These are phyloP conservation scores for Cytospora piceicola DNA, from an alignment of 2,329 filamentous ascomycete species.

Conservation along the genomic window DNA sequence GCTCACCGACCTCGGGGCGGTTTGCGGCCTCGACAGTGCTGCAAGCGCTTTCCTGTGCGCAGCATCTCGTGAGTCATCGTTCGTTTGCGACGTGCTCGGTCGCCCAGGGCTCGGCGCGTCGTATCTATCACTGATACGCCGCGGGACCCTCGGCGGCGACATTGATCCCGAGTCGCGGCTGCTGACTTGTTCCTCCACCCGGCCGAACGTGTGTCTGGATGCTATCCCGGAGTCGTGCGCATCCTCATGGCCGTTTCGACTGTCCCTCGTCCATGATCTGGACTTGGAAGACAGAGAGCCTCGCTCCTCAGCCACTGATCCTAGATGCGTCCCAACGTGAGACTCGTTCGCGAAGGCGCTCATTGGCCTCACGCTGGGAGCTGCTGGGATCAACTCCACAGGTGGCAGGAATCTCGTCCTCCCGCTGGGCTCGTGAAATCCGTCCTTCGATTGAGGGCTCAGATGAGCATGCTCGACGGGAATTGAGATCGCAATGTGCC, in stretches of 20 bases:
- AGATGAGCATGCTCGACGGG: conserved; percentile 55
- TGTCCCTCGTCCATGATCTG: conserved; percentile 15
- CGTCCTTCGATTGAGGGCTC: conserved; percentile 38
- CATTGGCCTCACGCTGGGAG: conserved; percentile 18
- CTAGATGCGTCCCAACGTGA: conserved; percentile 35
- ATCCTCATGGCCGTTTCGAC: conserved; percentile 35
- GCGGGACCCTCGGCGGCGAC: conserved; percentile 14
- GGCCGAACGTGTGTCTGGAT: conserved; percentile 26
- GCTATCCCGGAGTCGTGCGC: conserved; percentile 23
- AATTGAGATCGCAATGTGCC: conserved; percentile 65
- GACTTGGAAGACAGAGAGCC: conserved; percentile 37
- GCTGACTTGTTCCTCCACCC: conserved; percentile 34
- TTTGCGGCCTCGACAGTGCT: conserved; percentile 17
- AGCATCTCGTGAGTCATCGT: conserved; percentile 36
- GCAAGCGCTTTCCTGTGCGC: conserved; percentile 24
- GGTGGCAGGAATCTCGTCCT: conserved; percentile 11
- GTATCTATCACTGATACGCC: conserved; percentile 12
- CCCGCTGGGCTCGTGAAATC: conserved; percentile 18
- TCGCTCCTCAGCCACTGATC: conserved; percentile 42
- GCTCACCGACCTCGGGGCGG: conserved; percentile 12
- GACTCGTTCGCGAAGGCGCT: conserved; percentile 22
- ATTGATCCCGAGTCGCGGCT: conserved; percentile 33
- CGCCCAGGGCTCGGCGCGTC: background rate
- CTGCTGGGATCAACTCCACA: conserved; percentile 1
- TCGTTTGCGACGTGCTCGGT: conserved; percentile 29